Evolutionary conservation across 164 flowering plant species (phyloP).

Genomic region (Vitis amurensis): DNA sequence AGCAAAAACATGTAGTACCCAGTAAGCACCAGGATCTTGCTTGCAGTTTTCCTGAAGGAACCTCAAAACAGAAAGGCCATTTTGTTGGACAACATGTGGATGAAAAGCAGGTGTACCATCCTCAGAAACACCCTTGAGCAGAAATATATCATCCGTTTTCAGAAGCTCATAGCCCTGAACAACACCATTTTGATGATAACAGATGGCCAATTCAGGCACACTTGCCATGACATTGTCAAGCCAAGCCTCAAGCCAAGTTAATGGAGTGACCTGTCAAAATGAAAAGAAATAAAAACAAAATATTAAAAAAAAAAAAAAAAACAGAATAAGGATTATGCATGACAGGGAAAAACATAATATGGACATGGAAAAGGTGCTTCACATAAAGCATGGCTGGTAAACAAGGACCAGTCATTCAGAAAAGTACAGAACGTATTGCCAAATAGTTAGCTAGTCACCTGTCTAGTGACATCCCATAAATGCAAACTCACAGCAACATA

Average conservation of each 20-base stretch:
- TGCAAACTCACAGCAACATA: constrained; percentile 96
- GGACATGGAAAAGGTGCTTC: background rate
- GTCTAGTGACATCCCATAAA: constrained; percentile 80
- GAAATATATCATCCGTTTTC: constrained; percentile 92
- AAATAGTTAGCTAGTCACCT: constrained; percentile 35
- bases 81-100: constrained; percentile 96
- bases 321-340: background rate
- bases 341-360: background rate
- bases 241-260: constrained; percentile 99
- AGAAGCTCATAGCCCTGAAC: constrained; percentile 96
- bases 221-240: constrained; percentile 98
- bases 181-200: constrained; percentile 93
- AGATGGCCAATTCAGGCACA: constrained; percentile 95
- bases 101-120: constrained; percentile 95
- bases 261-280: constrained; percentile 70
- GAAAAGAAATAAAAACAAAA: background rate
- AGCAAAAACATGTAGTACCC: constrained; percentile 54
- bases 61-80: constrained; percentile 91
- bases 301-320: background rate
- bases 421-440: too few species aligned
- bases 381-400: too few species aligned
- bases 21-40: constrained; percentile 98
- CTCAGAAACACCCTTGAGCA: constrained; percentile 82
- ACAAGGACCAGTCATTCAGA: too few species aligned
- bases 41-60: constrained; percentile 96